A percentile compares a stretch with the other conserved stretches of the same genome.
Evolutionary conservation across 176 grass and related monocot species (phyloP).

Genomic region (Aegilops umbellulata): DNA sequence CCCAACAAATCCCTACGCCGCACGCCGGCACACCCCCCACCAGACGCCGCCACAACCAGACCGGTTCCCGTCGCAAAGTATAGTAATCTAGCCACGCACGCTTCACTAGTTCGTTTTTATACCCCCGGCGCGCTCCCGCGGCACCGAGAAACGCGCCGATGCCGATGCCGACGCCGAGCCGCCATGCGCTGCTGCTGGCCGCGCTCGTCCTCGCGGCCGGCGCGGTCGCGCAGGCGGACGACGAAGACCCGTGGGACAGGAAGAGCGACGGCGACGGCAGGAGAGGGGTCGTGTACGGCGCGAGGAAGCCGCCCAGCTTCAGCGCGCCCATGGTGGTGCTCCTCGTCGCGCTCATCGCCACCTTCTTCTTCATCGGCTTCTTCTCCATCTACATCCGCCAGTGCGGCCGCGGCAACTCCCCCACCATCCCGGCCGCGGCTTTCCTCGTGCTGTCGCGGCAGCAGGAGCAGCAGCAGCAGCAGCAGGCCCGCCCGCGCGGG

Average conservation of each 20-base stretch:
- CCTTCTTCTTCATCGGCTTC: conserved; percentile 69
- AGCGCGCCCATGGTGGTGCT: conserved; percentile 69
- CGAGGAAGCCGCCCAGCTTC: conserved; percentile 25
- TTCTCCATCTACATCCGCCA: conserved; percentile 71
- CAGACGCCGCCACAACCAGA: too few species aligned
- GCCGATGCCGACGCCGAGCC: background rate
- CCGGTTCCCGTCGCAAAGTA: too few species aligned
- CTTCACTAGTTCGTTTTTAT: too few species aligned
- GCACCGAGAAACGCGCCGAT: background rate
- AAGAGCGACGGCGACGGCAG: background rate
- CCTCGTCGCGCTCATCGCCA: conserved; percentile 59
- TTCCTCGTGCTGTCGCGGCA: conserved; percentile 28
- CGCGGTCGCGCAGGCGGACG: conserved; percentile 17
- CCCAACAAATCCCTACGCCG: too few species aligned
- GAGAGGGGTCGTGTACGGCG: background rate
- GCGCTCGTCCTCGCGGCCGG: background rate
- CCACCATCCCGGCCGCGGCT: conserved; percentile 35
- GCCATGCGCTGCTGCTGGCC: background rate
- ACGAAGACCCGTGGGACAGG: background rate
- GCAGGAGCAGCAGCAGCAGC: conserved; percentile 23
- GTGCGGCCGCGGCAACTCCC: conserved; percentile 27
- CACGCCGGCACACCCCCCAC: too few species aligned
- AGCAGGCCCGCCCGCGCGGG: conserved; percentile 32
- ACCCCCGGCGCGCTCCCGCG: background rate
- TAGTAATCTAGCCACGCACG: too few species aligned